A percentile compares a stretch with the other conserved stretches of the same genome.
phyloP scores from a whole-genome alignment of 371 early-diverging fungal genomes.

The Mortierella sp. region DNA sequence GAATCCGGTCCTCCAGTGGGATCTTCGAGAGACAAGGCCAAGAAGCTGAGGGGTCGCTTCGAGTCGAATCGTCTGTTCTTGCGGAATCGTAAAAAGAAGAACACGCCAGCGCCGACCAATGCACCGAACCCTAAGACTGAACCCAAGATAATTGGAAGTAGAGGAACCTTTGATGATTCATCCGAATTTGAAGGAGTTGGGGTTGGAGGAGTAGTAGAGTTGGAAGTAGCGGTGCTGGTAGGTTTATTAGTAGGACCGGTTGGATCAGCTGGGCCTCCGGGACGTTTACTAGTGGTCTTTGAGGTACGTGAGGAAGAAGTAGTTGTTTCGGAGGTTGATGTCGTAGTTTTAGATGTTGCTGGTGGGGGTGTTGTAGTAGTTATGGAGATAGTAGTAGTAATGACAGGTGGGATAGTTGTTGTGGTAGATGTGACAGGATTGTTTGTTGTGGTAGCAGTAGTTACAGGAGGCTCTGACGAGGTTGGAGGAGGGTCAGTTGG shows the following conservation, averaged over 20 bases:
- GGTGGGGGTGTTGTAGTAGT: not conserved
- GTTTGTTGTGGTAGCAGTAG: conserved; percentile 2
- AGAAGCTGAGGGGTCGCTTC: conserved; percentile 49
- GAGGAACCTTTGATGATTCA: conserved; percentile 12
- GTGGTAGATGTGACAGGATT: not conserved
- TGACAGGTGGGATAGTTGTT: not conserved
- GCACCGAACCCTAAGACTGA: conserved; percentile 34
- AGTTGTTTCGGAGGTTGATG: not conserved
- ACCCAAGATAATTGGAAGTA: conserved; percentile 48
- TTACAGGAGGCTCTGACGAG: not conserved
- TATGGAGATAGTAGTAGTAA: too few relatives aligned
- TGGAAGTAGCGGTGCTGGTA: conserved; percentile 1
- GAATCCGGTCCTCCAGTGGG: conserved; percentile 20
- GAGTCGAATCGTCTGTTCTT: conserved; percentile 44
- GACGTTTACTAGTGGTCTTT: not conserved
- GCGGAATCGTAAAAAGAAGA: conserved; percentile 47
- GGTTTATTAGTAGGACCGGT: not conserved
- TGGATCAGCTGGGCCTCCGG: not conserved
- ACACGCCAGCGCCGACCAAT: conserved; percentile 29
- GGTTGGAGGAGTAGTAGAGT: conserved; percentile 7
- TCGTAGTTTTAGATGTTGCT: conserved; percentile 3
- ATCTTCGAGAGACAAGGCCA: conserved; percentile 45
- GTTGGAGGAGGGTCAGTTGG: conserved; percentile 5
- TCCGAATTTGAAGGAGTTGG: conserved; percentile 11
- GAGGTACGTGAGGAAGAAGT: not conserved